Percentiles rank a stretch among this genome's conserved stretches.
Conservation (phyloP, 2,329 filamentous ascomycete species). For the Aspergillus fumigatiaffinis region DNA sequence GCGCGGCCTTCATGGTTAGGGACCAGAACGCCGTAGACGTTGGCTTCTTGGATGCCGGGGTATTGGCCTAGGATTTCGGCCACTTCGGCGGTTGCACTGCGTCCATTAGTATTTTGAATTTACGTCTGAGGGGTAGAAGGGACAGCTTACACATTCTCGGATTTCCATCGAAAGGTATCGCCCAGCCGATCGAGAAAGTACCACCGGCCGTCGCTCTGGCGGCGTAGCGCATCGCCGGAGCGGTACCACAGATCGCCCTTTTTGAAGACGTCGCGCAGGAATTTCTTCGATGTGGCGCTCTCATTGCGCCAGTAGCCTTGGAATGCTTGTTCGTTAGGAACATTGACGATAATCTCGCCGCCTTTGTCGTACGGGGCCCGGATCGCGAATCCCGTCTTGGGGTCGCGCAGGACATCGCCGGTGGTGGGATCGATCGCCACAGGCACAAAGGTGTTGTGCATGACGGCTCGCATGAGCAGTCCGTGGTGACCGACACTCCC, state of each 20-base stretch:
- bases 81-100: conserved; percentile 58
- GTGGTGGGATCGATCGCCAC: conserved; percentile 66
- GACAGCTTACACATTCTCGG: conserved; percentile 57
- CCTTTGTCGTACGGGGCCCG: conserved; percentile 63
- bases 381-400: conserved; percentile 63
- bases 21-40: conserved; percentile 65
- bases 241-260: conserved; percentile 68
- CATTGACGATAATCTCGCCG: conserved; percentile 69
- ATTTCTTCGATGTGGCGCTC: conserved; percentile 64
- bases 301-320: conserved; percentile 67
- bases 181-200: conserved; percentile 68
- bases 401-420: conserved; percentile 62
- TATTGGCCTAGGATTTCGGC: conserved; percentile 59
- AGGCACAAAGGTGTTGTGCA: conserved; percentile 57
- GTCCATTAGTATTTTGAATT: neutral
- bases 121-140: no score
- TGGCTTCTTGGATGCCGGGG: conserved; percentile 60
- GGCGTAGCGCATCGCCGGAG: conserved; percentile 62
- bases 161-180: conserved; percentile 73
- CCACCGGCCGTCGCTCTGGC: conserved; percentile 61
- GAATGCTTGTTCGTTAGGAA: conserved; percentile 57
- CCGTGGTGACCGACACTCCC: conserved; percentile 70
- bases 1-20: conserved; percentile 66
- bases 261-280: conserved; percentile 59
- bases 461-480: conserved; percentile 51